Evolutionary conservation across 2,329 filamentous ascomycete genomes (phyloP).

Genomic region (Penicillium sp.): DNA sequence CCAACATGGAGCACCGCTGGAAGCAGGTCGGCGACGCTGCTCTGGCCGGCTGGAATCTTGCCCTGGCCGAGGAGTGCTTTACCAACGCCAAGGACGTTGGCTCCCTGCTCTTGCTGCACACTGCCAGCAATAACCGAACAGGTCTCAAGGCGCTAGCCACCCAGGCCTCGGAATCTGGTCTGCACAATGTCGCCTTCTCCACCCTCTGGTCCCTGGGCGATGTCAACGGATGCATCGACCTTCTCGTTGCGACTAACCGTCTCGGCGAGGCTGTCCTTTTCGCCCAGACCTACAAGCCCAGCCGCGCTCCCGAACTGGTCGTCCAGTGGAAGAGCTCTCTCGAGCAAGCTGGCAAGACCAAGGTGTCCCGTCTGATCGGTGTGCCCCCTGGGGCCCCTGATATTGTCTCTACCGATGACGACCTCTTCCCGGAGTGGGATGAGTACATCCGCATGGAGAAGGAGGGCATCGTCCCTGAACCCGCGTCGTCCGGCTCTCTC

Average conservation of each 20-base stretch:
- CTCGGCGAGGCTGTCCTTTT: slow-evolving; percentile 84
- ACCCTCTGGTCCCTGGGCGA: slow-evolving; percentile 84
- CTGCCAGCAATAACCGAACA: slow-evolving; percentile 71
- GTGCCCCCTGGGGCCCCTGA: slow-evolving; percentile 68
- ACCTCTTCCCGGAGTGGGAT: slow-evolving; percentile 95
- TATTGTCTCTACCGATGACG: slow-evolving; percentile 53
- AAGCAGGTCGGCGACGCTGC: slow-evolving; percentile 94
- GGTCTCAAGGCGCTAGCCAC: slow-evolving; percentile 67
- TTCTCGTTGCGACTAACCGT: slow-evolving; percentile 72
- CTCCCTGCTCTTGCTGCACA: slow-evolving; percentile 80
- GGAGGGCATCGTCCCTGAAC: slow-evolving; percentile 53
- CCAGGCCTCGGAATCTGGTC: slow-evolving; percentile 69
- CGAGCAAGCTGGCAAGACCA: slow-evolving; percentile 78
- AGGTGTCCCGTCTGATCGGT: slow-evolving; percentile 77
- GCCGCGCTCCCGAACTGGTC: slow-evolving; percentile 62
- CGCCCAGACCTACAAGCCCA: slow-evolving; percentile 92
- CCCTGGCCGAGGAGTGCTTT: slow-evolving; percentile 88
- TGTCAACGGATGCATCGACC: slow-evolving; percentile 71
- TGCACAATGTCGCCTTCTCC: slow-evolving; percentile 90
- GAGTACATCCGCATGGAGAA: slow-evolving; percentile 78
- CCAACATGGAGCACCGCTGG: slow-evolving; percentile 95
- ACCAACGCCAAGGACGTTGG: slow-evolving; percentile 84
- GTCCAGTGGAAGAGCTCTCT: slow-evolving; percentile 75
- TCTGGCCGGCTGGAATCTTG: slow-evolving; percentile 77
- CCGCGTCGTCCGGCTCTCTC: slow-evolving; percentile 36